These are phyloP conservation scores for Coemansia sp. DNA, from an alignment of 371 early-diverging fungal genomes.

Conservation along the genomic window DNA sequence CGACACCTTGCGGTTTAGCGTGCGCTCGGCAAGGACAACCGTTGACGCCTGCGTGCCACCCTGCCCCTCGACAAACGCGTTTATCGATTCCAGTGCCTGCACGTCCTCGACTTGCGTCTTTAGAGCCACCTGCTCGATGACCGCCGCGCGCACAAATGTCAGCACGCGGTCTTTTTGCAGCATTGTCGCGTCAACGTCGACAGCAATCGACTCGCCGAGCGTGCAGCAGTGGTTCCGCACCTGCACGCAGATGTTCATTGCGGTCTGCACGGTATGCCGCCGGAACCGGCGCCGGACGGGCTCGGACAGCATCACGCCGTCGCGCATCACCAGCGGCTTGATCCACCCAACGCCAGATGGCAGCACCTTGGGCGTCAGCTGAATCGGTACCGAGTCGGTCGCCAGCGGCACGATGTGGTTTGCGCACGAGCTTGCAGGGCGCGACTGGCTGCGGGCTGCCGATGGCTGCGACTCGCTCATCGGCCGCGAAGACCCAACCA, in stretches of 20 bases:
- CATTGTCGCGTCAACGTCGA: slow-evolving; percentile 46
- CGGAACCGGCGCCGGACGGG: slow-evolving; percentile 38
- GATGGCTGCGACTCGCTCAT: not conserved
- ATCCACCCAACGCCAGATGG: slow-evolving; percentile 49
- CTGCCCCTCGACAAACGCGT: slow-evolving; percentile 15
- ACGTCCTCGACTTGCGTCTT: slow-evolving; percentile 34
- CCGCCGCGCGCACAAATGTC: slow-evolving; percentile 43
- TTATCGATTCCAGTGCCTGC: slow-evolving; percentile 29
- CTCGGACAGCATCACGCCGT: slow-evolving; percentile 38
- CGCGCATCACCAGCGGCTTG: slow-evolving; percentile 48
- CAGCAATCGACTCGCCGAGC: slow-evolving; percentile 39
- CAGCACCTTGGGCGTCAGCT: slow-evolving; percentile 39
- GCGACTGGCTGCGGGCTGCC: not conserved
- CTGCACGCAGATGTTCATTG: slow-evolving; percentile 48
- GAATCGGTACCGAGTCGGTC: slow-evolving; percentile 20
- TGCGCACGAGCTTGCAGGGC: slow-evolving; percentile 20
- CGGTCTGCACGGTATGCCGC: slow-evolving; percentile 35
- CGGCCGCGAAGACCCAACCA: slow-evolving; percentile 22
- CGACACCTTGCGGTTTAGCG: slow-evolving; percentile 46
- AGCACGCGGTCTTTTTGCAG: slow-evolving; percentile 46
- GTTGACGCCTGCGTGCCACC: slow-evolving; percentile 20
- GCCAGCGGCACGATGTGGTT: slow-evolving; percentile 31
- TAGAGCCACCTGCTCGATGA: slow-evolving; percentile 45
- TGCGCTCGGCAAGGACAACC: slow-evolving; percentile 45
- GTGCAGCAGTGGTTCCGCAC: slow-evolving; percentile 50